Base-by-base conservation (phyloP, 495 filamentous ascomycete genomes). In the Hypoxylon crocopeplum region DNA sequence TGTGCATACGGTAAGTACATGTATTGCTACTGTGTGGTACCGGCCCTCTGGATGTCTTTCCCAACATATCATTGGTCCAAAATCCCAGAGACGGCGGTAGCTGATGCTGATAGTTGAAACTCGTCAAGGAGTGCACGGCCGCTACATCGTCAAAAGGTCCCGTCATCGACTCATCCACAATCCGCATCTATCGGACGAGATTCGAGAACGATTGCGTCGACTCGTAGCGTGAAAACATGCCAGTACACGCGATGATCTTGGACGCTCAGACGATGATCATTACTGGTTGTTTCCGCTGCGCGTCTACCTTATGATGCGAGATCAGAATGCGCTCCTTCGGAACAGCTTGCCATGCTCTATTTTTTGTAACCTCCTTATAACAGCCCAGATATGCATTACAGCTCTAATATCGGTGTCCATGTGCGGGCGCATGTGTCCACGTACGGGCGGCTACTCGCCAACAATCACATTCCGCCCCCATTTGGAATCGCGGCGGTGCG, bases 81-180 rank as follows among this genome's bases (percentile, higher is more conserved):
- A 36, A 38, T 24, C 12, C 5, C 12, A 40, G 29, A 40, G 25
- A 46, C 58, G 54, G 61, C 54, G 61, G 61, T 53, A 64, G 54
- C 61, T 64, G 54, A 59, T 36, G 49, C 24, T 49, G 54, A 53
- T 49, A 38, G 32, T 41, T 52, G 61, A 64, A 64, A 64, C 61
- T 59, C 54, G 61, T 50, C 49, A 59, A 49, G 34, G 38, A 55
- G 22, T 33, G 61, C 61, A 64, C 61, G 61, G 61, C 33, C 61
- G 16, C 37, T 55, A 5, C 33, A 64, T 62, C 53, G 39, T 32
- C 48, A 44, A 54, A 48, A 53, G 39, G 54, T 37, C 45, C 53
- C 53, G 41, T 53, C 44, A 54, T 58, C 53, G 38, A 58, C 53
- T 53, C 51, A 56, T 39, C 45, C 36, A 48, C 29, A 29, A 44